A percentile compares a stretch with the other conserved stretches of the same genome.
These are phyloP conservation scores for Saccharomyces paradoxus DNA, from an alignment of 805 yeast species.

Conservation along the genomic window DNA sequence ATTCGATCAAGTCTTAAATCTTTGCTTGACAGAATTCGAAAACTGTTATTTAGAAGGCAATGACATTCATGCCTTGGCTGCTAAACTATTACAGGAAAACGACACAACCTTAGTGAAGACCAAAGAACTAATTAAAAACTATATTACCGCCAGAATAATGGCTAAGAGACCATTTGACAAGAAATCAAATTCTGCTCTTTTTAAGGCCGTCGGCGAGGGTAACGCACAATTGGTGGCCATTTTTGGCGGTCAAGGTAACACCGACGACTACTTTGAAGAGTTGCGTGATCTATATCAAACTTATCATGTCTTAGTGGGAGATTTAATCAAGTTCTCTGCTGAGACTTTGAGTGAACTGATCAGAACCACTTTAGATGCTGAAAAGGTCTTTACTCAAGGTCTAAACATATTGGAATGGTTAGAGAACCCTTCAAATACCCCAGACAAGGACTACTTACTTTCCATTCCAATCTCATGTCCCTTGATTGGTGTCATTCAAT, in stretches of 20 bases:
- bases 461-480: constrained; percentile 95
- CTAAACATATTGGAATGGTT: constrained; percentile 86
- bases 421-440: constrained; percentile 73
- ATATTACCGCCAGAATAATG: constrained; percentile 53
- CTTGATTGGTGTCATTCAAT: constrained; percentile 90
- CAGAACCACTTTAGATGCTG: constrained; percentile 59
- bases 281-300: constrained; percentile 73
- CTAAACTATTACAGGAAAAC: constrained; percentile 47
- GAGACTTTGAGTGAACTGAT: constrained; percentile 59
- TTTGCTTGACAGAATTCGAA: constrained; percentile 77
- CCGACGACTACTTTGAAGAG: constrained; percentile 96
- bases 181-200: constrained; percentile 49
- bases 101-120: constrained; percentile 62
- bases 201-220: constrained; percentile 50
- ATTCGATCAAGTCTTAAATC: constrained; percentile 59
- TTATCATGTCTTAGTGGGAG: constrained; percentile 67
- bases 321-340: constrained; percentile 64
- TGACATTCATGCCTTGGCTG: constrained; percentile 87
- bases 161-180: constrained; percentile 42
- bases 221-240: constrained; percentile 68
- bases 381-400: constrained; percentile 89
- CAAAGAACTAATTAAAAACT: constrained; percentile 67
- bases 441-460: constrained; percentile 79
- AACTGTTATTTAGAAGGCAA: constrained; percentile 61
- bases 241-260: constrained; percentile 98